Conservation (phyloP, 495 filamentous ascomycete genomes). For the Xylaria sp. region DNA sequence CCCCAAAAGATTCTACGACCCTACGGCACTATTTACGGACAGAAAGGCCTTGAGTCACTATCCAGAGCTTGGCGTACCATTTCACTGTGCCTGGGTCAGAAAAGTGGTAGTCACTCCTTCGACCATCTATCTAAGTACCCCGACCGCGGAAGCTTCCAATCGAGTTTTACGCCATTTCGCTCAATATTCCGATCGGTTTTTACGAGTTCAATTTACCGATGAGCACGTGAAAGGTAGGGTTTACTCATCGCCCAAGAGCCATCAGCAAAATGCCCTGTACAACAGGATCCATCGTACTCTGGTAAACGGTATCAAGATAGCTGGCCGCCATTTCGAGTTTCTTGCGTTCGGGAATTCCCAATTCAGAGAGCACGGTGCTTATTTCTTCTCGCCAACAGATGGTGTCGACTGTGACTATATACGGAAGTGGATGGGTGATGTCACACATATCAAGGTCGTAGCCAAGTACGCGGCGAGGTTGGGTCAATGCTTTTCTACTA, state of each 20-base stretch:
- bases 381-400: constrained; percentile 77
- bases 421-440: constrained; percentile 89
- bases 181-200: constrained; percentile 75
- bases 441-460: constrained; percentile 75
- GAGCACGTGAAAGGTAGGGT: constrained; percentile 64
- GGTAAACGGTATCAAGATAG: constrained; percentile 80
- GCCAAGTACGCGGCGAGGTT: constrained; percentile 88
- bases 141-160: constrained; percentile 85
- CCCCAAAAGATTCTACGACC: constrained; percentile 67
- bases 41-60: constrained; percentile 52
- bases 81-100: constrained; percentile 75
- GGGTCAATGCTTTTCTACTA: constrained; percentile 96
- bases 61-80: constrained; percentile 63
- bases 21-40: constrained; percentile 75
- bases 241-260: constrained; percentile 52
- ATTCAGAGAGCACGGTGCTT: constrained; percentile 89
- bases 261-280: constrained; percentile 73
- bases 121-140: constrained; percentile 77
- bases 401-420: constrained; percentile 73
- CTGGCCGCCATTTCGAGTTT: constrained; percentile 82
- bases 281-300: constrained; percentile 74
- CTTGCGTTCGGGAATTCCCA: constrained; percentile 96
- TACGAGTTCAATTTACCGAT: constrained; percentile 91
- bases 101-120: constrained; percentile 84
- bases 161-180: constrained; percentile 78